Base-by-base conservation (phyloP, 441 rosid species). In the Syzygium syzygioides region DNA sequence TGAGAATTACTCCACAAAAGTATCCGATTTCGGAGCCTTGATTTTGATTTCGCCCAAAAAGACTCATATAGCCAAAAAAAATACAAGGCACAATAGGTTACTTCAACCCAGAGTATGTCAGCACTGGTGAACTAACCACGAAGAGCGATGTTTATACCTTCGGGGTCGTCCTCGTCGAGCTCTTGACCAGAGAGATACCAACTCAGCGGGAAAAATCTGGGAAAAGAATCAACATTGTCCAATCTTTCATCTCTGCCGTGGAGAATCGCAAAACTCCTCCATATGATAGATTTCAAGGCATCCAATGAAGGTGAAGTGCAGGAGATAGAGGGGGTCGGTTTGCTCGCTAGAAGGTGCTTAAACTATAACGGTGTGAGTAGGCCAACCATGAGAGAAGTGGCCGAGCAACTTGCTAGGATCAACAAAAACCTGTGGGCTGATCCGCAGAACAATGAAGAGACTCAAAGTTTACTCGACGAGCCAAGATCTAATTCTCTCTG, bases 111-210 rank as follows among this genome's bases (percentile, higher is more conserved):
- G 1, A 11, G n/a, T 57, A 57, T 57, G n/a, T 11, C 62, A 23
- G 10, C n/a, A 57, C 62, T 1, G 1, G n/a, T 57, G 62, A 25
- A 57, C 11, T 57, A 57, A 57, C n/a, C 62, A 57, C 0, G 0
- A 25, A 57, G n/a, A 25, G n/a, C 0, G 0, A 57, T 3, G 0
- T 57, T 57, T 25, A 25, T 57, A 57, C 3, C 14, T 57, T 57
- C 0, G 0, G 14, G 0, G 62, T 57, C 0, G 0, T 57, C 14
- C n/a, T 57, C 4, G 7, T 2, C 1, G 3, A 57, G 14, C 14
- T 57, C 62, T 7, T 57, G 1, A 0, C n/a, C 0, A 2, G 14
- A 57, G 62, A 57, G n/a, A 10, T 14, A 10, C 0, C 3, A 5
- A 23, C n/a, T 25, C 3, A 2, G 62, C 2, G 0, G 0, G 62